Evolutionary conservation across 129 eudicot genomes (phyloP).

Genomic region (Silybum marianum): DNA sequence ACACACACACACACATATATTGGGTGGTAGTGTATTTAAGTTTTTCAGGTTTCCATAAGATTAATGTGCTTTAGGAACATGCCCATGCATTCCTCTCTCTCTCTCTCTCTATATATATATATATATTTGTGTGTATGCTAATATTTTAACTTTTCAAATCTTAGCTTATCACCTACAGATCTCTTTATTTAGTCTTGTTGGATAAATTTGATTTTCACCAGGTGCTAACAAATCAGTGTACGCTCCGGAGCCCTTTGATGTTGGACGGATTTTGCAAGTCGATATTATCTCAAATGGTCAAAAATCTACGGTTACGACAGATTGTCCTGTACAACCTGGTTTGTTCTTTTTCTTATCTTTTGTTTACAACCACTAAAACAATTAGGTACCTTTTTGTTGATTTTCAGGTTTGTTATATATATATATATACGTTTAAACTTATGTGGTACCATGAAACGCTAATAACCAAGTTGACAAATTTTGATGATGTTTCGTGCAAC

Average conservation of each 20-base stretch:
- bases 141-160: too few species aligned
- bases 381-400: not conserved
- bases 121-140: too few species aligned
- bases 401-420: not conserved
- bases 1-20: not conserved
- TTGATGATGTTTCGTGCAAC: slow-evolving; percentile 28
- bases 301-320: slow-evolving; percentile 66
- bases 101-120: too few species aligned
- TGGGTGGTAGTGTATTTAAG: not conserved
- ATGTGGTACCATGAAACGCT: slow-evolving; percentile 13
- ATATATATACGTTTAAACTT: not conserved
- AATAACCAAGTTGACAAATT: slow-evolving; percentile 1
- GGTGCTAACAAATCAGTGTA: slow-evolving; percentile 93
- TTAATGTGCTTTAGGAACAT: not conserved
- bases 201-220: slow-evolving; percentile 23
- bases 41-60: not conserved
- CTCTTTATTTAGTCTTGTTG: slow-evolving; percentile 2
- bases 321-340: slow-evolving; percentile 82
- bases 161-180: too few species aligned
- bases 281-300: slow-evolving; percentile 74
- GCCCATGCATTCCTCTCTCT: not conserved
- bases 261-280: slow-evolving; percentile 85
- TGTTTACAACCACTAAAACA: not conserved
- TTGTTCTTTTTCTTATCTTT: slow-evolving; percentile 21
- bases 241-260: slow-evolving; percentile 95